Conservation (phyloP, 768 basidiomycete species). For the Naganishia vaughanmartiniae region DNA sequence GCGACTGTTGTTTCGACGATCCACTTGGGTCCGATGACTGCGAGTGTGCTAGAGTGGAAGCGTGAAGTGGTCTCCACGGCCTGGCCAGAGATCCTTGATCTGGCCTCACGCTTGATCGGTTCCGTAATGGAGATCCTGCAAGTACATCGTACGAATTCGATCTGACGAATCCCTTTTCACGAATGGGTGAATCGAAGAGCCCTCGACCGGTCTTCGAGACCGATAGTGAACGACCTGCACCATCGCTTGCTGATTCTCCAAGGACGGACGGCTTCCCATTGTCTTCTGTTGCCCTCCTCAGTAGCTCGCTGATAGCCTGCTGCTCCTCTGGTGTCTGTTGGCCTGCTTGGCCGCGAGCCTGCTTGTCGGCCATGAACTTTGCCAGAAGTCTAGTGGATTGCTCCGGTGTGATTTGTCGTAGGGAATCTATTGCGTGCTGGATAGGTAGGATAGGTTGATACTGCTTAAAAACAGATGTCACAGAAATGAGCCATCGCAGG, state of each 20-base stretch:
- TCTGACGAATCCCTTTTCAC: background rate
- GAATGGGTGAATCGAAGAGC: slow-evolving; percentile 3
- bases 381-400: slow-evolving; percentile 27
- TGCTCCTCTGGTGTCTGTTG: slow-evolving; percentile 26
- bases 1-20: background rate
- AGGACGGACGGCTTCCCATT: background rate
- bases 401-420: slow-evolving; percentile 12
- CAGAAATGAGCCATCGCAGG: background rate
- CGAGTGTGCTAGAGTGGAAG: background rate
- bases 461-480: background rate
- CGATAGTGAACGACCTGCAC: background rate
- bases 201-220: slow-evolving; percentile 18
- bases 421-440: slow-evolving; percentile 19
- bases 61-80: slow-evolving; percentile 14
- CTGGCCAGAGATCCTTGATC: background rate
- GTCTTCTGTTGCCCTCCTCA: slow-evolving; percentile 25
- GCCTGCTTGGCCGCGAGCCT: slow-evolving; percentile 24
- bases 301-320: slow-evolving; percentile 26
- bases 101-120: background rate
- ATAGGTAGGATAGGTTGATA: slow-evolving; percentile 25
- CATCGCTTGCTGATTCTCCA: background rate
- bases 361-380: slow-evolving; percentile 19
- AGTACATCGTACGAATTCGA: slow-evolving; percentile 1
- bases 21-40: background rate
- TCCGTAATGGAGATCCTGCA: background rate